Percentiles rank a stretch among this genome's conserved stretches.
Conservation (phyloP, 2,329 filamentous ascomycete genomes). For the Gnomoniopsis sp. region DNA sequence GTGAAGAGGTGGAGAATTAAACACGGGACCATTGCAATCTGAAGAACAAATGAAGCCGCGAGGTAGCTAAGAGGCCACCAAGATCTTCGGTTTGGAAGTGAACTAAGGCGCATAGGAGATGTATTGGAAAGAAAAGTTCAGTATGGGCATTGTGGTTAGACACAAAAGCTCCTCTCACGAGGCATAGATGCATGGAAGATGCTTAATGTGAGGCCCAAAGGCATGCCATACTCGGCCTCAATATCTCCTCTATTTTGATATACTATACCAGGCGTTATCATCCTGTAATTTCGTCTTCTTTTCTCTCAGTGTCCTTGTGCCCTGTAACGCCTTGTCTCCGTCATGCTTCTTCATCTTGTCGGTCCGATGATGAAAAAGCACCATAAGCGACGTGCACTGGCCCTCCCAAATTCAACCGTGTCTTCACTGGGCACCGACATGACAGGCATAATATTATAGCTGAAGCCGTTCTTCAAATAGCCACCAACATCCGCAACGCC, state of each 20-base stretch:
- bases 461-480: neutral
- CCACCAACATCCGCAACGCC: slow-evolving; percentile 13
- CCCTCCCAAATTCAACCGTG: neutral
- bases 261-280: slow-evolving; percentile 11
- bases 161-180: neutral
- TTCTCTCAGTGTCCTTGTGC: neutral
- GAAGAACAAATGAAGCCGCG: no score
- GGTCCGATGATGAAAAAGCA: neutral
- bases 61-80: no score
- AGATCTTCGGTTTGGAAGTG: no score
- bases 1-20: no score
- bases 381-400: neutral
- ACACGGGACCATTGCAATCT: no score
- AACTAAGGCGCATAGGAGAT: neutral
- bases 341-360: neutral
- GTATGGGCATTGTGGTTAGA: neutral
- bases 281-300: neutral
- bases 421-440: neutral
- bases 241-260: neutral
- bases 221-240: neutral
- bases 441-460: neutral
- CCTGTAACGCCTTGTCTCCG: no score
- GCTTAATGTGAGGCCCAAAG: neutral
- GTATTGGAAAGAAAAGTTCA: neutral
- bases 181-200: neutral